Evolutionary conservation across 805 yeast genomes (phyloP).

Genomic region (Zygotorulaspora danielsina): DNA sequence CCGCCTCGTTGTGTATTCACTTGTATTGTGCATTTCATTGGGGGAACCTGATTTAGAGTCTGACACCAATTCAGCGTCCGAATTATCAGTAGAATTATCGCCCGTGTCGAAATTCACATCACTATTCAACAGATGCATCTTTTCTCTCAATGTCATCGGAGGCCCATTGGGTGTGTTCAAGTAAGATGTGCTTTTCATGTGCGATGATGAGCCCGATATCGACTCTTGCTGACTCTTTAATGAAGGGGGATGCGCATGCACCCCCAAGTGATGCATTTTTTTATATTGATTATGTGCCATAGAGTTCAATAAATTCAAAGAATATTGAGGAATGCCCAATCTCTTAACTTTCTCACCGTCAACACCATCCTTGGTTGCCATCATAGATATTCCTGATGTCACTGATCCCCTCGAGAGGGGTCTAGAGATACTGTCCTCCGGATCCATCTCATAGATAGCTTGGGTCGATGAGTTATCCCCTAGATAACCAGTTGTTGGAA

Average conservation of each 20-base stretch:
- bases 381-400: slow-evolving; percentile 65
- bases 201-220: slow-evolving; percentile 8
- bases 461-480: slow-evolving; percentile 21
- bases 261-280: slow-evolving; percentile 9
- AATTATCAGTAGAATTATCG: slow-evolving; percentile 7
- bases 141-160: slow-evolving; percentile 44
- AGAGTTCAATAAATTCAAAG: slow-evolving; percentile 36
- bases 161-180: slow-evolving; percentile 34
- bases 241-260: slow-evolving; percentile 4
- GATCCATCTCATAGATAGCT: slow-evolving; percentile 24
- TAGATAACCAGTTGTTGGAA: slow-evolving; percentile 12
- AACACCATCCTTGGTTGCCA: slow-evolving; percentile 70
- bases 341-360: slow-evolving; percentile 58
- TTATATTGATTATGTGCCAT: slow-evolving; percentile 28
- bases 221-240: slow-evolving; percentile 5
- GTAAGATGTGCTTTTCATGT: slow-evolving; percentile 7
- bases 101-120: slow-evolving; percentile 18
- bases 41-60: slow-evolving; percentile 3
- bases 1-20: slow-evolving; percentile 4
- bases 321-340: slow-evolving; percentile 39
- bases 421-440: slow-evolving; percentile 41
- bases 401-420: slow-evolving; percentile 59
- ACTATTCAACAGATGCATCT: slow-evolving; percentile 40
- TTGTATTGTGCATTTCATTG: slow-evolving; percentile 4
- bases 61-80: slow-evolving; percentile 7